A percentile compares a stretch with the other conserved stretches of the same genome.
Conservation (phyloP, 75 land plant genomes). For the Picea sitchensis region DNA sequence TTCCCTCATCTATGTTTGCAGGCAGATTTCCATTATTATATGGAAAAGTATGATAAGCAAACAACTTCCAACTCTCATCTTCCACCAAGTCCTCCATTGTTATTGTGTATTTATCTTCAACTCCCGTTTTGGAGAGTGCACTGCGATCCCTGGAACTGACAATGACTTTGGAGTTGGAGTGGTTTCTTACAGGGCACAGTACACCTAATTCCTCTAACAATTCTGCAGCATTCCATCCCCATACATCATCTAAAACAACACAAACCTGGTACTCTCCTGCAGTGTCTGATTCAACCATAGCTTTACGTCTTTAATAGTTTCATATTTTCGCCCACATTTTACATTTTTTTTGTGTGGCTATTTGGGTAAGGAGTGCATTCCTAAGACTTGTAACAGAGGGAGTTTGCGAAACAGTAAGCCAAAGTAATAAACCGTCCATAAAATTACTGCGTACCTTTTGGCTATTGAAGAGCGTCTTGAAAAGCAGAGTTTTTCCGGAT, state of each 20-base stretch:
- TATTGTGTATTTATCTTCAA: not conserved
- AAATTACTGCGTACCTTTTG: not conserved
- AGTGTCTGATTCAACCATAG: not conserved
- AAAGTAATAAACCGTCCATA: not conserved
- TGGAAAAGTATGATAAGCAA: constrained; percentile 14
- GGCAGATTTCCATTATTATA: constrained; percentile 6
- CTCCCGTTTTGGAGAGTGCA: not conserved
- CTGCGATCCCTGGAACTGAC: constrained; percentile 11
- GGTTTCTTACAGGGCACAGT: not conserved
- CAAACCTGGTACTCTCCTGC: constrained; percentile 3
- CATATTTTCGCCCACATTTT: not conserved
- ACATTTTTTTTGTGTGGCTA: not conserved
- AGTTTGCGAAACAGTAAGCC: not conserved
- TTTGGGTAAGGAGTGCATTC: not conserved
- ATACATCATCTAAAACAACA: constrained; percentile 17
- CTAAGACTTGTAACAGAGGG: not conserved
- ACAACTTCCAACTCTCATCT: constrained; percentile 24
- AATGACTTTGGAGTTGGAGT: not conserved
- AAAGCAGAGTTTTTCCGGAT: not conserved
- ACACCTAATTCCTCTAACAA: constrained; percentile 15
- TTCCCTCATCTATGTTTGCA: constrained; percentile 2
- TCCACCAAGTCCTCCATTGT: not conserved
- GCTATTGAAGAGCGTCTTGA: not conserved
- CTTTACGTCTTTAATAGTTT: not conserved
- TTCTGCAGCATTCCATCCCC: not conserved